phyloP scores from a whole-genome alignment of 257 asterid species.

The Nicotiana otophora region DNA sequence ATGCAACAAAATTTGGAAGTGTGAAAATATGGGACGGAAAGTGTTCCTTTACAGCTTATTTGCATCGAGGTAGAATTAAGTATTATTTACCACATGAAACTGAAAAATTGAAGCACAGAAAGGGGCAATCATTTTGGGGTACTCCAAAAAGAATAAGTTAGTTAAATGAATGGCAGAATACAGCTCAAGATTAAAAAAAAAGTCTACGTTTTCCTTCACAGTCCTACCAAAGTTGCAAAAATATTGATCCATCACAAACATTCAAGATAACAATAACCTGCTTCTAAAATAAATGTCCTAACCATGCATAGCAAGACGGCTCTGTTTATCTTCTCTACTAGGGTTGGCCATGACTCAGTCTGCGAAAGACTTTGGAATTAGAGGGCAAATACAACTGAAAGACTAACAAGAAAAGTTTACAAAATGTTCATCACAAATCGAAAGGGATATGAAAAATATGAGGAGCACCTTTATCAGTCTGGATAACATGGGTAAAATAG shows the following conservation, averaged over 20 bases:
- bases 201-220: not conserved
- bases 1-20: not conserved
- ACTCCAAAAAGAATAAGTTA: not conserved
- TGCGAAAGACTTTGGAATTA: constrained; percentile 10
- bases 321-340: constrained; percentile 22
- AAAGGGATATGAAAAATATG: not conserved
- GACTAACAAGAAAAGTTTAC: not conserved
- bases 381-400: not conserved
- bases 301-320: constrained; percentile 39
- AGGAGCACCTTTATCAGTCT: constrained; percentile 33
- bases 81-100: not conserved
- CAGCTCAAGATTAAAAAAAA: not conserved
- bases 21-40: not conserved
- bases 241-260: not conserved
- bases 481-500: constrained; percentile 39
- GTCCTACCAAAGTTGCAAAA: not conserved
- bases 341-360: constrained; percentile 37
- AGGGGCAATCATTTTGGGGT: not conserved
- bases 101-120: not conserved
- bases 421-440: not conserved
- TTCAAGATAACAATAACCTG: not conserved
- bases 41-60: not conserved
- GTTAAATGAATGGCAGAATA: not conserved
- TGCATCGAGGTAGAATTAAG: not conserved
- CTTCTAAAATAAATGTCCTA: constrained; percentile 11